Evolutionary conservation across 495 filamentous ascomycete species (phyloP).

Genomic region (Pyrenopolyporus hunteri): DNA sequence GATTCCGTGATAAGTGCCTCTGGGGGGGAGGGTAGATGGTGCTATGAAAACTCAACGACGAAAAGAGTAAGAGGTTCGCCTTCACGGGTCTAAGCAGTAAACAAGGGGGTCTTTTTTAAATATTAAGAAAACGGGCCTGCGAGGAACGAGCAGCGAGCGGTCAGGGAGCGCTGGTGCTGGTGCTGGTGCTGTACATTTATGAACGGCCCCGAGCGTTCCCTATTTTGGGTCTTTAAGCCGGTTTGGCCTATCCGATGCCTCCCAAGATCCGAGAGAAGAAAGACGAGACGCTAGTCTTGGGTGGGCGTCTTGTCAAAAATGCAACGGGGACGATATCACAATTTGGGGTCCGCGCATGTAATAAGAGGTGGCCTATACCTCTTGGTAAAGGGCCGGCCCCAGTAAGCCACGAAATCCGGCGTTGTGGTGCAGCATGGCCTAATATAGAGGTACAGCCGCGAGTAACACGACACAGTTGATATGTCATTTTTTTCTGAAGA

Average conservation of each 20-base stretch:
- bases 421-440: conserved; percentile 1
- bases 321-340: conserved; percentile 23
- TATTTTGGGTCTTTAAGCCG: conserved; percentile 22
- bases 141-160: no score
- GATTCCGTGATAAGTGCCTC: not conserved
- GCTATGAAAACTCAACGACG: conserved; percentile 7
- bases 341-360: conserved; percentile 25
- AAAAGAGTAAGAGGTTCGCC: conserved; percentile 13
- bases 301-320: conserved; percentile 28
- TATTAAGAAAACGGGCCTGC: no score
- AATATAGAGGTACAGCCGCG: not conserved
- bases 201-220: conserved; percentile 22
- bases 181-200: conserved; percentile 6
- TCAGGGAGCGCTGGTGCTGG: no score
- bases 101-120: not conserved
- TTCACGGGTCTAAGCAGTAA: not conserved
- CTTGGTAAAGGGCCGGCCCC: conserved; percentile 16
- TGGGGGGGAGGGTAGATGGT: conserved; percentile 6
- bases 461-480: conserved; percentile 16
- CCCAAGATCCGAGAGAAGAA: conserved; percentile 3
- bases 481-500: conserved; percentile 19
- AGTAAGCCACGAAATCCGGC: not conserved
- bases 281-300: conserved; percentile 26
- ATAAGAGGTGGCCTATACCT: conserved; percentile 24
- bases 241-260: conserved; percentile 14